A percentile compares a stretch with the other conserved stretches of the same genome.
phyloP scores from a whole-genome alignment of 805 yeast species.

The Metschnikowia corniflorae region DNA sequence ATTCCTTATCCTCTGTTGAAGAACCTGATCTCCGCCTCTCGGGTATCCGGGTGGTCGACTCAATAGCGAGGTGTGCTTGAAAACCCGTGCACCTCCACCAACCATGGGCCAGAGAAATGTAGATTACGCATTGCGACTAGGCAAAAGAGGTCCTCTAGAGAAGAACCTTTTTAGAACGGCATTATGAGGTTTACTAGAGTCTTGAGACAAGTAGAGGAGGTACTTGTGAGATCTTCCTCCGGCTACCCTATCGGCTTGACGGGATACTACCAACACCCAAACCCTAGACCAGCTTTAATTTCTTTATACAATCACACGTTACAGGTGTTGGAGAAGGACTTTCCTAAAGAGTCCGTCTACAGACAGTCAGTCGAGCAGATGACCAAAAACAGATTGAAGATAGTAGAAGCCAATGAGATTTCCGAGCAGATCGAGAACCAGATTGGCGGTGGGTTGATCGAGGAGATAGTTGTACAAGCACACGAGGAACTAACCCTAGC shows the following conservation, averaged over 20 bases:
- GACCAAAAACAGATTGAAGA: slow-evolving; percentile 62
- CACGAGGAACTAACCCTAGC: slow-evolving; percentile 72
- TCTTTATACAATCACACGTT: slow-evolving; percentile 71
- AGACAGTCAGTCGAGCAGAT: slow-evolving; percentile 69
- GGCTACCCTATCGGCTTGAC: slow-evolving; percentile 82
- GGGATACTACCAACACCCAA: slow-evolving; percentile 74
- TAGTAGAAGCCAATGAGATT: slow-evolving; percentile 62
- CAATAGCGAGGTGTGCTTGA: too few species aligned
- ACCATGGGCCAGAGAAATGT: slow-evolving; percentile 14
- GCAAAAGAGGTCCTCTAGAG: not conserved
- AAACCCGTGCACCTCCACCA: slow-evolving; percentile 20
- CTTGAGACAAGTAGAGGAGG: slow-evolving; percentile 46
- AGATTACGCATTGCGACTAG: slow-evolving; percentile 4
- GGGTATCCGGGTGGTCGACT: too few species aligned
- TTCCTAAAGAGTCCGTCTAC: slow-evolving; percentile 73
- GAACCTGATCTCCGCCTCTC: too few species aligned
- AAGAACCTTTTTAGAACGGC: not conserved
- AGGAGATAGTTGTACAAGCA: slow-evolving; percentile 79
- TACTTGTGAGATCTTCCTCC: slow-evolving; percentile 52
- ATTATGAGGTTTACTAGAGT: slow-evolving; percentile 41
- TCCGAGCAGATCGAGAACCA: slow-evolving; percentile 63
- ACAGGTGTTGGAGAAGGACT: slow-evolving; percentile 50
- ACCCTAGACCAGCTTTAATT: slow-evolving; percentile 75
- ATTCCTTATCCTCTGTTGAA: too few species aligned
- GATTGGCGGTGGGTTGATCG: slow-evolving; percentile 81